Base-by-base conservation (phyloP, 768 basidiomycete species). In the Phanerochaete sordida region DNA sequence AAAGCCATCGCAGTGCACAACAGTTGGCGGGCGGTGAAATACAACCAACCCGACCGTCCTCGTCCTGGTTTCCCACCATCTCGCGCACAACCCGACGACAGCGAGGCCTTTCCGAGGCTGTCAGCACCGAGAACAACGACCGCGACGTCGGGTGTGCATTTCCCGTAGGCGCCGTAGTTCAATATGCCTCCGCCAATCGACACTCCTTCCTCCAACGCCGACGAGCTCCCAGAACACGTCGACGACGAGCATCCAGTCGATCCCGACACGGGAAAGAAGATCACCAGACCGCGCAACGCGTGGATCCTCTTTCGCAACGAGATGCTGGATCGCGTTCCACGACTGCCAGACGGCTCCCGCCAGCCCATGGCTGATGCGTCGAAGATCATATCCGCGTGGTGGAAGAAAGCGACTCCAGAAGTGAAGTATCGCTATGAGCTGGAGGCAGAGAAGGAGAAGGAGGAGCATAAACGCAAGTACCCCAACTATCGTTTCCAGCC, bases 401-500 rank as follows among this genome's bases (percentile, higher is more conserved):
- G 63, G 63, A 54, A 47, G 19, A 19, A 16, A 2, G 63, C 56
- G 49, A 12, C 48, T 2, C 19, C 27, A 8, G 64, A 62, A n/a
- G 50, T 59, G 1, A 51, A 33, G 30, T 27, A 30, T 4, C 1
- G 44, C 16, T 64, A 28, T 31, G 60, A 57, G 53, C 21, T 47
- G 9, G 19, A 56, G 51, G 64, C 64, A 0, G 60, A 48, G 45
- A 13, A n/a, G 23, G 60, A 48, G 35, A 58, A 58, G 58, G 54
- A 11, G 21, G 61, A 46, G 45, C 64, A 64, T 37, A 56, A 47
- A 30, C 46, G 31, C 8, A 51, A 48, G 48, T 57, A 64, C 24
- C 64, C 64, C 16, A 51, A 58, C 35, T 64, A 64, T 52, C 47
- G 56, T 5, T 64, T 59, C 55, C 53, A 57, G 27, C 64, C 64